phyloP scores from a whole-genome alignment of 257 asterid genomes.

The Linaria vulgaris region DNA sequence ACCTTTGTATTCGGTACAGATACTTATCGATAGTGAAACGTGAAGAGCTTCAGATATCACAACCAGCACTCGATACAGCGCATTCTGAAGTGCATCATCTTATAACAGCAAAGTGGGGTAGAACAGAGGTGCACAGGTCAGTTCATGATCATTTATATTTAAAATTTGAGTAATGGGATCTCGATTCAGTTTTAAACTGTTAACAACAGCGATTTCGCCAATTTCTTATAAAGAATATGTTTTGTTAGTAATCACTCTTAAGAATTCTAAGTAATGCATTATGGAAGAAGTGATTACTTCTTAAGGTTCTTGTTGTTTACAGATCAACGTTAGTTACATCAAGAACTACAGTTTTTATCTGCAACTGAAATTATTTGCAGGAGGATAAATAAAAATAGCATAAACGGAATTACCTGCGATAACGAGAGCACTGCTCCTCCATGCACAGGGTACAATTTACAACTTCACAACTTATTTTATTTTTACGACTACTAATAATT shows the following conservation, averaged over 20 bases:
- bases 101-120: slow-evolving; percentile 69
- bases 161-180: neutral
- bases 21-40: slow-evolving; percentile 65
- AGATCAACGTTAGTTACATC: no score
- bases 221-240: no score
- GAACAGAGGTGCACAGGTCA: slow-evolving; percentile 69
- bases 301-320: neutral
- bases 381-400: slow-evolving; percentile 64
- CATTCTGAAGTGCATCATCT: slow-evolving; percentile 88
- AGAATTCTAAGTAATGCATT: no score
- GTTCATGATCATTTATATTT: neutral
- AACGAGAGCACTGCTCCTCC: slow-evolving; percentile 70
- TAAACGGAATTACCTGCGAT: slow-evolving; percentile 53
- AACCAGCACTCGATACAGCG: slow-evolving; percentile 67
- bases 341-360: no score
- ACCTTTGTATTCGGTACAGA: slow-evolving; percentile 32
- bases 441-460: slow-evolving; percentile 77
- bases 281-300: no score
- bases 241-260: no score
- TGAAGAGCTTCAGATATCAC: slow-evolving; percentile 87
- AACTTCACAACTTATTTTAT: slow-evolving; percentile 24
- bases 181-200: no score
- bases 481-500: neutral
- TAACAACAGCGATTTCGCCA: neutral
- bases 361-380: slow-evolving; percentile 35